Evolutionary conservation across 2,329 filamentous ascomycete species (phyloP), one percentile per base, ranked within the genome.

Genomic region (Chaetomiaceae sp.): DNA sequence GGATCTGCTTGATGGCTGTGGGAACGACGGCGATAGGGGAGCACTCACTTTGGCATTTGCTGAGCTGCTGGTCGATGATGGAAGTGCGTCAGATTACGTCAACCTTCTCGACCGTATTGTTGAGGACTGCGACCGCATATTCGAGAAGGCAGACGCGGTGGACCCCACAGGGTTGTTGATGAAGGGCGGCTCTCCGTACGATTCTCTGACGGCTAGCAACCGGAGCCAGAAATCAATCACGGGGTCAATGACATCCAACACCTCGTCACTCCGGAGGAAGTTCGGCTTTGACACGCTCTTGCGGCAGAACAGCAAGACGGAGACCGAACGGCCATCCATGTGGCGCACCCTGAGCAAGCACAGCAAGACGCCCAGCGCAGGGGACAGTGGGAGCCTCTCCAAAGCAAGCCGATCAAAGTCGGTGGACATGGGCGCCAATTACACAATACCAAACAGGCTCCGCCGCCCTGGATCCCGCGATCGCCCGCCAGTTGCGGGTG

Each of bases 341-440:
- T 90, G 90, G 82, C 82, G 90, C 49, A 91, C 82, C n/a, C 72
- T 96, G 58, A 95, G 90, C 74, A 96, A 95, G 72, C 78, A 89
- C 71, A 68, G 78, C 73, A 77, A 85, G 48, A 70, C 78, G 60
- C 69, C 77, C 25, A 78, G 73, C 55, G 82, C 73, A 48, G 82
- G 73, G 59, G 88, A 84, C 55, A 69, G 70, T 40, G 72, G 78
- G 14, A 88, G 80, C 65, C 67, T 89, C 34, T 85, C 86, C 3
- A 88, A 83, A 65, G 81, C 74, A 31, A 75, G 78, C 50, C 81
- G 89, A 35, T 87, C 88, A 12, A 85, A 83, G 59, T 95, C 90
- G 1, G 88, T 89, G 35, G 90, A 96, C 62, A 75, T 82, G 48
- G 84, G 85, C 49, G 63, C 70, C 31, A 69, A 61, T 19, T 57